These are phyloP conservation scores for Penicillium sp. DNA, from an alignment of 2,329 filamentous ascomycete genomes.

Conservation along the genomic window DNA sequence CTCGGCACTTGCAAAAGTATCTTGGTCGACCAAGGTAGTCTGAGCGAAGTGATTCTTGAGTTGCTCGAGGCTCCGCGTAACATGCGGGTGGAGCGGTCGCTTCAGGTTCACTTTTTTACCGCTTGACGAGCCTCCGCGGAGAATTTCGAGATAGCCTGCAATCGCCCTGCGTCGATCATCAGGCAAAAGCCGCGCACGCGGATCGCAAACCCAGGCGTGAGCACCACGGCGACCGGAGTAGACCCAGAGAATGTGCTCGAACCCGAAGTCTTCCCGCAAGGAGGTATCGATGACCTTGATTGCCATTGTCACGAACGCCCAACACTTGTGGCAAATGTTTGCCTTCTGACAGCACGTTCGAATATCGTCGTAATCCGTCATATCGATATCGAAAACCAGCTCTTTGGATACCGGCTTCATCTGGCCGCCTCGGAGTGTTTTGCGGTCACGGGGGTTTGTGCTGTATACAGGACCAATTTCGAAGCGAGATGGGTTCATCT, in stretches of 20 bases:
- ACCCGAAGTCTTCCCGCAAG: conserved; percentile 90
- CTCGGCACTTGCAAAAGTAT: conserved; percentile 73
- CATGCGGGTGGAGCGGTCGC: conserved; percentile 84
- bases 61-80: conserved; percentile 80
- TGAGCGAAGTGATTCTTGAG: conserved; percentile 80
- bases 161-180: conserved; percentile 83
- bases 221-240: conserved; percentile 95
- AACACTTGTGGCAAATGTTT: conserved; percentile 91
- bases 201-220: conserved; percentile 98
- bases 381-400: conserved; percentile 97
- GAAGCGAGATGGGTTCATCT: conserved; percentile 86
- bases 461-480: conserved; percentile 98
- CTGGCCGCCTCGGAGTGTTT: conserved; percentile 71
- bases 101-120: conserved; percentile 83
- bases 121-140: conserved; percentile 81
- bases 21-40: conserved; percentile 78
- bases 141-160: conserved; percentile 82
- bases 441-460: conserved; percentile 89
- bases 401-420: conserved; percentile 91
- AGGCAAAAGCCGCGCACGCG: conserved; percentile 76
- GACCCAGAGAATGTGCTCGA: conserved; percentile 96
- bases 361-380: conserved; percentile 98
- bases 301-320: conserved; percentile 96
- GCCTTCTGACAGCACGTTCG: conserved; percentile 92
- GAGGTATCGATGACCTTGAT: conserved; percentile 89